Base-by-base conservation (phyloP, 1,284 basidiomycete species). In the Agaricales sp. region DNA sequence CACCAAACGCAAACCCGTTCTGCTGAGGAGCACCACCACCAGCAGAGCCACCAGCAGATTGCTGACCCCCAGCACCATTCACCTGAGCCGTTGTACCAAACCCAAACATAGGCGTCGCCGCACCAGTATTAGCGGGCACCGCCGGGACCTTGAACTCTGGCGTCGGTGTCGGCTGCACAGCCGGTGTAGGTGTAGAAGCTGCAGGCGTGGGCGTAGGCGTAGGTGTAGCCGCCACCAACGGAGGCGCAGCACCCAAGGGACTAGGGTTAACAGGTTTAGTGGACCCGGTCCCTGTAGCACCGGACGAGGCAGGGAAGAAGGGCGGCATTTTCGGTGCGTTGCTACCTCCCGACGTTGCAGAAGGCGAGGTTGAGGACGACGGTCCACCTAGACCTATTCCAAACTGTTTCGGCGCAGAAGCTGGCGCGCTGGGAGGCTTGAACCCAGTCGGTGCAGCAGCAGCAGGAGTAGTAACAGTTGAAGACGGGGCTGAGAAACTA, bases 221-320 rank as follows among this genome's bases (percentile, higher is more conserved):
- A 41, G 19, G 19, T 16, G 19, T 16, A 8, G 39, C 4, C 6
- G 39, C 39, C 4, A 41, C 39, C 39, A 41, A 41, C 8, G 19
- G n/a, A n/a, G 39, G 39, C 39, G 39, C 39, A n/a, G 39, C 39
- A 41, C 39, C 39, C 16, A 41, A 41, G 4, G 39, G 39, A 18
- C 39, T 41, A 8, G 39, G 39, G 19, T 41, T 41, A 4, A 20
- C 6, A n/a, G 39, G 39, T 41, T 41, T 41, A 41, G 6, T 41
- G 39, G 39, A 8, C 6, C 8, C 18, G 8, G 6, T 41, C 8
- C 18, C 39, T 20, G n/a, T 16, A 11, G 19, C 26, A 14, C 6
- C 14, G 14, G 6, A 6, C 26, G 26, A 14, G 26, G 26, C 39
- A 41, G 39, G 39, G 16, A 18, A 18, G 39, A 41, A 41, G n/a